Evolutionary conservation across 306 rosid species (phyloP).

Genomic region (Malus orientalis): DNA sequence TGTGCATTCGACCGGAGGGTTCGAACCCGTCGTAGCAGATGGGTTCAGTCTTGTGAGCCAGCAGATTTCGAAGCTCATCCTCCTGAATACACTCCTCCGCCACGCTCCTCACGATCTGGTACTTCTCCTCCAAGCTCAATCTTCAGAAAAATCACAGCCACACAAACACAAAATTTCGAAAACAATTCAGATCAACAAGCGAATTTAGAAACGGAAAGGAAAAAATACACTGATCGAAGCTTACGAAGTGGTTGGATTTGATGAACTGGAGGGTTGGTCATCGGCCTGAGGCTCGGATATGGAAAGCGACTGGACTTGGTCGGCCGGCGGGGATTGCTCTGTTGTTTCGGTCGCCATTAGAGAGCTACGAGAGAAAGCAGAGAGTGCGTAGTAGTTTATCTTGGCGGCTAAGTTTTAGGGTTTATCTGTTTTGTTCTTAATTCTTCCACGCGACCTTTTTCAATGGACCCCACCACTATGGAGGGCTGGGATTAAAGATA

Average conservation of each 20-base stretch:
- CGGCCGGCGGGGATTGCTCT: conserved; percentile 9
- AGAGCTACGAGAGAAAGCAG: neutral
- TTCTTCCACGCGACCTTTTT: too few species aligned
- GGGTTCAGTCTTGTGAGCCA: conserved; percentile 60
- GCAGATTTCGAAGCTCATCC: conserved; percentile 63
- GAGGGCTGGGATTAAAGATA: too few species aligned
- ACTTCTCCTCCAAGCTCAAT: conserved; percentile 48
- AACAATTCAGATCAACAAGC: neutral
- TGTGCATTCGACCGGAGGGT: conserved; percentile 94
- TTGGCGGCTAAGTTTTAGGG: too few species aligned
- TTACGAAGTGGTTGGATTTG: conserved; percentile 26
- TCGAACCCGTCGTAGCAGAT: conserved; percentile 87
- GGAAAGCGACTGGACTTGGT: conserved; percentile 33
- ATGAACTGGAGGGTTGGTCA: conserved; percentile 20
- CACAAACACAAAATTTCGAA: neutral
- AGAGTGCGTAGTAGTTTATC: too few species aligned
- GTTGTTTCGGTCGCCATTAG: conserved; percentile 28
- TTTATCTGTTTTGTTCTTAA: too few species aligned
- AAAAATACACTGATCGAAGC: neutral
- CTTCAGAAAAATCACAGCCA: conserved; percentile 10
- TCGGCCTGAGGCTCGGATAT: conserved; percentile 14
- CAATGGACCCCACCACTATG: too few species aligned
- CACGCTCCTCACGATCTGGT: conserved; percentile 48
- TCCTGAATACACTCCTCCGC: conserved; percentile 91
- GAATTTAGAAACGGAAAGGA: neutral